Conservation (phyloP, 345 rosid genomes). For the Gossypium anomalum region DNA sequence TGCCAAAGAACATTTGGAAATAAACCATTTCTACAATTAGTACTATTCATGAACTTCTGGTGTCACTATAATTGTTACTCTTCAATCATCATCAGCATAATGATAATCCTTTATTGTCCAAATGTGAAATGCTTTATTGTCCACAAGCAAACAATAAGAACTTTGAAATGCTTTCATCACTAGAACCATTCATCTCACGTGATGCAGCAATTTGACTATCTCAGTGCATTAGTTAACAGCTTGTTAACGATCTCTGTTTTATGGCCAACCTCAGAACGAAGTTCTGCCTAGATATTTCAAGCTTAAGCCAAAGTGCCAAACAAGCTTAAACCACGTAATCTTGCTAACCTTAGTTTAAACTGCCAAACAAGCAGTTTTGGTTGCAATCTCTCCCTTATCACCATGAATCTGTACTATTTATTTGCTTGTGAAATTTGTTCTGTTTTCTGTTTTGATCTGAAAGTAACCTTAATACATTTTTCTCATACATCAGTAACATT, state of each 20-base stretch:
- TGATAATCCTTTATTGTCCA: background rate
- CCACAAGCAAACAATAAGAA: background rate
- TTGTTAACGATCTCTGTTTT: background rate
- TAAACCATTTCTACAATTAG: background rate
- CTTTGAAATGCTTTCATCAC: background rate
- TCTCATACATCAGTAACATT: background rate
- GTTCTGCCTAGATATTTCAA: background rate
- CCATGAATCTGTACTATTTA: background rate
- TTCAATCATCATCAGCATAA: background rate
- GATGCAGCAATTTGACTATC: background rate
- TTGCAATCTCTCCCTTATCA: background rate
- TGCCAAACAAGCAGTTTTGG: background rate
- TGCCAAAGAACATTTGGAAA: conserved; percentile 30
- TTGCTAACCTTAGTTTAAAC: background rate
- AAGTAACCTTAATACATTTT: background rate
- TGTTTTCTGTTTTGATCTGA: background rate
- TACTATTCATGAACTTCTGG: background rate
- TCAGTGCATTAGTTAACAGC: background rate
- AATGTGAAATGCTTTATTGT: background rate
- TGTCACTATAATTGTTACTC: background rate
- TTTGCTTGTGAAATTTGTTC: background rate
- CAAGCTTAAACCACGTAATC: background rate
- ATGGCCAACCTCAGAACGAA: background rate
- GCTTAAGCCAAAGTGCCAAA: background rate
- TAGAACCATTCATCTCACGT: background rate